Evolutionary conservation across 2,329 filamentous ascomycete genomes (phyloP), one percentile per base, ranked within the genome.

Genomic region (Aspergillus viridinutans): DNA sequence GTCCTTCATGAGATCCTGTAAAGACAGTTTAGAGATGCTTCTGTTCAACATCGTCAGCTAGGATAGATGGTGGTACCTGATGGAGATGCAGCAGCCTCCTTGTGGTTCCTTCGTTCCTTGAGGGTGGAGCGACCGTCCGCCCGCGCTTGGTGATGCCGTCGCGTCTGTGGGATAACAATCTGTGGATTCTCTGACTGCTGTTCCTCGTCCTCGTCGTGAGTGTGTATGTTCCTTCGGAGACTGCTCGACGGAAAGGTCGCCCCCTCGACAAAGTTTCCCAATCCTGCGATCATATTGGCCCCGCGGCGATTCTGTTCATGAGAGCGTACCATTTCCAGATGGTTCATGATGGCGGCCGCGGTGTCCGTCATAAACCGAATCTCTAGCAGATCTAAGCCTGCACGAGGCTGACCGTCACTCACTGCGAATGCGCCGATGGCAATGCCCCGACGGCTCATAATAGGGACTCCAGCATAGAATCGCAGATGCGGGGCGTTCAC

Each of bases 381-480:
- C 38, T 59, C 57, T 25, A 49, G 32, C 9, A 42, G 25, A 10
- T 32, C 52, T 8, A 59, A 35, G 8, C 42, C 54, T 6, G 47
- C 17, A 2, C 57, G 51, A 12, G 51, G 32, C 21, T 49, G 12
- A 1, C 54, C 57, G 7, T 59, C 57, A 35, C 54, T 54, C 3
- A 59, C 51, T 3, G 29, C 53, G 23, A 57, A 57, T 0, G 57
- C 35, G 2, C 57, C 57, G 6, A 59, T 59, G 1, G 43, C 54
- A n/a, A 59, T 59, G 6, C 57, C 57, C 20, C 54, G 50, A 20
- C 50, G 49, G 26, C 32, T 57, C 32, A 32, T 55, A 10, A 48
- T 51, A 5, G 53, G 53, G 0, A 86, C 83, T 4, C 77, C 80
- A 4, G 79, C 80, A 56, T 83, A 82, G 64, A 84, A 84, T 23